phyloP scores from a whole-genome alignment of 176 grass and related monocot species.

The Eremochloa ophiuroides region DNA sequence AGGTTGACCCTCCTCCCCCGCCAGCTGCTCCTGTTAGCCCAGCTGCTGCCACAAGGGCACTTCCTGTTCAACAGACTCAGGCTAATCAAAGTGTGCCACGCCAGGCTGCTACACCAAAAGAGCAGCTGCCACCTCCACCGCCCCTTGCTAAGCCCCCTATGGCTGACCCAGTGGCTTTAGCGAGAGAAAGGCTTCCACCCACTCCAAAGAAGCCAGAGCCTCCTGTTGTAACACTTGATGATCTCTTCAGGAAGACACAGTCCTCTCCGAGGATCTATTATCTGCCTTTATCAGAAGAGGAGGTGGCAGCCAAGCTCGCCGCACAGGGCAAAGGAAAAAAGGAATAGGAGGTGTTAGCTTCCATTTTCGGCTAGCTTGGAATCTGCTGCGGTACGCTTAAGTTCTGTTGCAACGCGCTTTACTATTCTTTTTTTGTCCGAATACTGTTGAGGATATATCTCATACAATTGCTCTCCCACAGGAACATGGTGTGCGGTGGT shows the following conservation, averaged over 20 bases:
- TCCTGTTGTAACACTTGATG: constrained; percentile 85
- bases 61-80: constrained; percentile 47
- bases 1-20: constrained; percentile 44
- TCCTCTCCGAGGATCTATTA: constrained; percentile 88
- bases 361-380: background rate
- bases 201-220: constrained; percentile 81
- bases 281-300: constrained; percentile 86
- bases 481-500: background rate
- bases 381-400: background rate
- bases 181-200: constrained; percentile 44
- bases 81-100: constrained; percentile 33
- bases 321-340: constrained; percentile 47
- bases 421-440: background rate
- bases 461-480: background rate
- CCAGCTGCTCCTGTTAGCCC: constrained; percentile 43
- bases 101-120: constrained; percentile 41
- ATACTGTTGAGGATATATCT: background rate
- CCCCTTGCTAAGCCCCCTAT: constrained; percentile 35
- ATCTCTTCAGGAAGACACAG: constrained; percentile 95
- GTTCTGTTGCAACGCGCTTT: background rate
- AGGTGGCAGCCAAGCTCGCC: constrained; percentile 68
- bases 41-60: constrained; percentile 19
- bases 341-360: constrained; percentile 16
- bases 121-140: constrained; percentile 58
- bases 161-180: constrained; percentile 5